Evolutionary conservation across 2,329 filamentous ascomycete species (phyloP), one percentile per base, ranked within the genome.

Genomic region (Diaporthe helianthi): DNA sequence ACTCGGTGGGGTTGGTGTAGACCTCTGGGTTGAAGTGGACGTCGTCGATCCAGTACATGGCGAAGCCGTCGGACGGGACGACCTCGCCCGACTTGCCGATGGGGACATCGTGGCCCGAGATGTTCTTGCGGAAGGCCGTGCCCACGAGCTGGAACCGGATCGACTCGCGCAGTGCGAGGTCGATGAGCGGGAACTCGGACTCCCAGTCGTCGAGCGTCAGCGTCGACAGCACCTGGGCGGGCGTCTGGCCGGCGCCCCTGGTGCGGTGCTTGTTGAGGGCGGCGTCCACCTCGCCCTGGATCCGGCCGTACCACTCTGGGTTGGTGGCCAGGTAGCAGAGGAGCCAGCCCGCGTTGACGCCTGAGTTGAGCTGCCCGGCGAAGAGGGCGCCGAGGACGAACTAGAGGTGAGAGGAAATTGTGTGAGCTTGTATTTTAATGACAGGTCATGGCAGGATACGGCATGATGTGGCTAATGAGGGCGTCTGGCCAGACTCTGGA

Each of bases 331-430:
- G 79, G 79, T 85, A 81, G 75, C 82, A 71, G 71, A 89, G 75
- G 71, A 88, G 77, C 81, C 83, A 88, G 2, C 83, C 82, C 1
- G 84, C 83, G 72, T 86, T 88, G 74, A 87, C 82, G 47, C 85
- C 86, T 29, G 79, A 85, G 76, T 89, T 89, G n/a, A 88, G 72
- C 41, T 85, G 78, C n/a, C 86, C 86, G 1, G 86, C 86, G 73
- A 86, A 87, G 3, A 89, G 76, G 0, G 84, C 78, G 15, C 83
- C 82, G n/a, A 88, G 77, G 41, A 87, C 79, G 75, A 88, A 87
- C 78, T 84, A 44, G 36, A 38, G 36, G 13, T 38, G 36, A 12
- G 15, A 2, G 9, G 22, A 2, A 15, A 2, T 7, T 6, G 10
- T 29, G 24, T 60, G 8, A 44, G 54, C 54, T 44, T 29, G 13